Conservation (phyloP, 371 early-diverging fungal species). For the Rhizopus arrhizus region DNA sequence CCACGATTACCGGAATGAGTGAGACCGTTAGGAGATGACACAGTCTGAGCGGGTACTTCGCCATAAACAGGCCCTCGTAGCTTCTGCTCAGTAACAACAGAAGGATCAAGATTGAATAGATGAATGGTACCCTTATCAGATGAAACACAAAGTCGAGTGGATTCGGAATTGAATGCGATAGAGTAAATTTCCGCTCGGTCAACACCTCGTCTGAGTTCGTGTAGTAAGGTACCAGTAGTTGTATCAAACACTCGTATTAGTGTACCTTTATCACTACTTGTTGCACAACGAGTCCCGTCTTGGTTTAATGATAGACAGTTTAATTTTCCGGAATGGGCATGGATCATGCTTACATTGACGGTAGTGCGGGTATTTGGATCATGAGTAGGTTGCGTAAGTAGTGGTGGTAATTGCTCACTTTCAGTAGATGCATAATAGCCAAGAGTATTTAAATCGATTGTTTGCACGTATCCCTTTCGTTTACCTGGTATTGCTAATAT, state of each 20-base stretch:
- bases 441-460: slow-evolving; percentile 76
- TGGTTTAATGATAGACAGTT: slow-evolving; percentile 76
- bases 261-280: slow-evolving; percentile 86
- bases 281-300: slow-evolving; percentile 79
- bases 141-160: slow-evolving; percentile 79
- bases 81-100: slow-evolving; percentile 45
- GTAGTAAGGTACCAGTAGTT: slow-evolving; percentile 68
- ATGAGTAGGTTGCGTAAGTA: slow-evolving; percentile 11
- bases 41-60: slow-evolving; percentile 44
- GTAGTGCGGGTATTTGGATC: slow-evolving; percentile 31
- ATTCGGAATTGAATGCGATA: slow-evolving; percentile 83
- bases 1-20: slow-evolving; percentile 51
- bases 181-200: slow-evolving; percentile 89
- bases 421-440: slow-evolving; percentile 35
- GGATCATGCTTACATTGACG: slow-evolving; percentile 76
- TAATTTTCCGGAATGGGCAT: slow-evolving; percentile 81
- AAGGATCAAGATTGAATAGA: slow-evolving; percentile 83
- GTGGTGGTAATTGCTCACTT: slow-evolving; percentile 8
- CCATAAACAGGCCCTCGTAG: slow-evolving; percentile 63
- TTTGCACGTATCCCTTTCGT: slow-evolving; percentile 85
- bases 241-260: slow-evolving; percentile 89
- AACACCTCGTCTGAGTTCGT: slow-evolving; percentile 88
- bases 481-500: slow-evolving; percentile 78
- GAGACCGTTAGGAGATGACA: slow-evolving; percentile 37
- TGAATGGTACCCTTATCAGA: slow-evolving; percentile 95